A percentile compares a stretch with the other conserved stretches of the same genome.
These are phyloP conservation scores for Firmiana major DNA, from an alignment of 345 rosid species.

Conservation along the genomic window DNA sequence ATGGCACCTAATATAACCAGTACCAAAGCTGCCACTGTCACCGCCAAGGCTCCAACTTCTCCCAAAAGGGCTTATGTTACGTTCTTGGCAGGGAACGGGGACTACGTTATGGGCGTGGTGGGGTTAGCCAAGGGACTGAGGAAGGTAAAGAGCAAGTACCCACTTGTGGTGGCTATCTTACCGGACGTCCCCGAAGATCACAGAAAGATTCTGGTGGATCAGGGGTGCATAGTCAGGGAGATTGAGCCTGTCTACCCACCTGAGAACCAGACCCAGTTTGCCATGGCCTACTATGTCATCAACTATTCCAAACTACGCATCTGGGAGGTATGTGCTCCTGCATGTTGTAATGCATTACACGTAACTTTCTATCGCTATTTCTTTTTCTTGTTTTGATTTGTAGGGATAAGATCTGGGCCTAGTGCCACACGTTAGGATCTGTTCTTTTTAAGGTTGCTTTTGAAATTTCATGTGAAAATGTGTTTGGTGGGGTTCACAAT, in stretches of 20 bases:
- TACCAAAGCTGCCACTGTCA: background rate
- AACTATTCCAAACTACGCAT: slow-evolving; percentile 78
- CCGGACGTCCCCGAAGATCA: slow-evolving; percentile 70
- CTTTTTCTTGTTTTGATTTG: background rate
- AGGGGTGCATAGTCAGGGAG: slow-evolving; percentile 54
- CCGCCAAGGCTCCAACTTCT: background rate
- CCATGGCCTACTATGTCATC: slow-evolving; percentile 76
- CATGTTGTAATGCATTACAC: background rate
- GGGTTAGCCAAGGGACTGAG: slow-evolving; percentile 70
- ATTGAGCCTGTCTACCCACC: slow-evolving; percentile 62
- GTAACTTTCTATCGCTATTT: background rate
- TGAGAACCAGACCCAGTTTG: slow-evolving; percentile 64
- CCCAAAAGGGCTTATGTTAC: slow-evolving; percentile 44
- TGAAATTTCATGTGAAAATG: background rate
- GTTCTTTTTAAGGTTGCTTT: background rate
- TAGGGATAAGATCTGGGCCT: background rate
- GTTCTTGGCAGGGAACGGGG: slow-evolving; percentile 68
- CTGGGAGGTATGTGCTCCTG: slow-evolving; percentile 50
- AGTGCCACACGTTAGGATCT: background rate
- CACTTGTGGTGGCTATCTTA: slow-evolving; percentile 57
- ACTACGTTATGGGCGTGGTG: slow-evolving; percentile 68
- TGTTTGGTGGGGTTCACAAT: background rate
- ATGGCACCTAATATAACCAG: slow-evolving; percentile 34
- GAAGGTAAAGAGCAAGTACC: slow-evolving; percentile 49
- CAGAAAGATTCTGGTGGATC: slow-evolving; percentile 43